Evolutionary conservation across 257 asterid genomes (phyloP), one percentile per base, ranked within the genome.

Genomic region (Dorcoceras hygrometricum): DNA sequence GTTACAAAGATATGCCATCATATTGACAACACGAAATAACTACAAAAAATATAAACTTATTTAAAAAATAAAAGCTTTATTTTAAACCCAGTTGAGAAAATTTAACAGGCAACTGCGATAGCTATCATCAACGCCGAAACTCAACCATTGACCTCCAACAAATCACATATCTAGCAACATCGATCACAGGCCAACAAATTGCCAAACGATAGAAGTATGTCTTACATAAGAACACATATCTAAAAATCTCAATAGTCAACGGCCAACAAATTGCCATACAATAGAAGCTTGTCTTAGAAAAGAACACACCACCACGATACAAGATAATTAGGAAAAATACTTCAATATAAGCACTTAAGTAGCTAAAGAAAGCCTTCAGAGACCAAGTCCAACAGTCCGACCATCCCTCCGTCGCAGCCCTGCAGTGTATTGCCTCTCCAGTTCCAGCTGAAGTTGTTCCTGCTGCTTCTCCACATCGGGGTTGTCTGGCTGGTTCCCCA

Each of bases 381-480:
- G 99, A 55, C 99, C 99, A 9, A 94, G 83, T 23, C 99, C 97
- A 39, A 94, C 99, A 23, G 99, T 94, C 54, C 99, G 97, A 9
- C 99, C 99, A 79, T 90, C 99, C 74, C 95, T 84, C 66, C 99
- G 88, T 56, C 99, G 96, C 68, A 94, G 77, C 54, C 99, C 99
- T 63, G 98, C 99, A 23, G 99, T 88, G 77, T 94, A 90, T 69
- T 94, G 99, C 80, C 82, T 90, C 86, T 94, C 99, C 75, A 94
- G 63, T 5, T 94, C 99, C 84, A 86, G 32, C 85, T 94, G 97
- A 63, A 94, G 95, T 79, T 88, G 89, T 76, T 90, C 98, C 73
- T 76, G 83, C 71, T 90, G 90, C 82, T 84, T 90, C 84, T 94
- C 96, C 62, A 74, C 80, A 34, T 82, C 86, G 58, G 80, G 87